phyloP scores from a whole-genome alignment of 176 grass and related monocot genomes.

The Bothriochloa decipiens region DNA sequence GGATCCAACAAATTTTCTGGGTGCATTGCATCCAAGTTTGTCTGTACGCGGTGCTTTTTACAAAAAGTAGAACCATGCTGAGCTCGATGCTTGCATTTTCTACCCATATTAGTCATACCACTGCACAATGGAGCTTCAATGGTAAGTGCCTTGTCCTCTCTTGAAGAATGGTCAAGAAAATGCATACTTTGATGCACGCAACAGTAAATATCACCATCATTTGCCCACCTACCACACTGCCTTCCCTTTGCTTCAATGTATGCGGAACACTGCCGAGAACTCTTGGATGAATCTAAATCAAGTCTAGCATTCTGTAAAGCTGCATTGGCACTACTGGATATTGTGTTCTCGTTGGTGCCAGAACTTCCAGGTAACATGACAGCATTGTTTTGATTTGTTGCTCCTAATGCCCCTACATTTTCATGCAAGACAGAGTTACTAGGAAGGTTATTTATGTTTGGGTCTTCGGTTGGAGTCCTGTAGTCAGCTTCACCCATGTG shows the following conservation, averaged over 20 bases:
- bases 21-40: conserved; percentile 51
- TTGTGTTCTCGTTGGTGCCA: conserved; percentile 39
- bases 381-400: conserved; percentile 40
- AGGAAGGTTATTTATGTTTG: conserved; percentile 21
- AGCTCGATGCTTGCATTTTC: conserved; percentile 96
- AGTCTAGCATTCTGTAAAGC: conserved; percentile 41
- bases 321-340: conserved; percentile 40
- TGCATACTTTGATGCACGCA: conserved; percentile 92
- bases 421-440: conserved; percentile 3
- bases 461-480: conserved; percentile 9
- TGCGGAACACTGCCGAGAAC: conserved; percentile 84
- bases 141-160: conserved; percentile 53
- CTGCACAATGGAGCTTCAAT: conserved; percentile 66
- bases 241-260: conserved; percentile 89
- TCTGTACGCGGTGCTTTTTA: conserved; percentile 79
- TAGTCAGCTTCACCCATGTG: conserved; percentile 33
- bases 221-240: conserved; percentile 97
- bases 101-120: conserved; percentile 86
- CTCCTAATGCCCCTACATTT: conserved; percentile 20
- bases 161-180: conserved; percentile 53
- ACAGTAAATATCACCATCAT: conserved; percentile 90
- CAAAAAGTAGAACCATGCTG: conserved; percentile 82
- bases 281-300: conserved; percentile 57
- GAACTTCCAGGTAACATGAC: conserved; percentile 28
- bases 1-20: conserved; percentile 49